Evolutionary conservation across 331 rosid genomes (phyloP), one percentile per base, ranked within the genome.

Genomic region (Malus hybrid): DNA sequence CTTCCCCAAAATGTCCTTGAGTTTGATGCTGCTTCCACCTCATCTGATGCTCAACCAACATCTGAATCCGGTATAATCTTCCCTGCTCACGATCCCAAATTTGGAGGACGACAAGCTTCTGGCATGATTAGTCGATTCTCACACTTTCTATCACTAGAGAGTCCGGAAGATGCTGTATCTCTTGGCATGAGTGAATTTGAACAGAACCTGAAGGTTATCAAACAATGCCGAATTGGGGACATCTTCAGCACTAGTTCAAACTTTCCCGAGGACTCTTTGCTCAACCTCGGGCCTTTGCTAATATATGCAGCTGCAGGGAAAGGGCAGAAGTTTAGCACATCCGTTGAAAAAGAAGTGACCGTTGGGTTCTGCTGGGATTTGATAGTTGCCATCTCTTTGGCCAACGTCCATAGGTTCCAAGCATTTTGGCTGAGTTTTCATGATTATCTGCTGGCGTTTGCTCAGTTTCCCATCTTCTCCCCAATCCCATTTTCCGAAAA

Each of bases 281-380:
- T 83, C 24, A 88, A 81, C 80, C 92, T 92, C 4, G 97, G 99
- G 19, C 85, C 93, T 20, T 85, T 93, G 50, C 72, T 92, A 70
- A 89, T 95, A 65, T 89, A 86, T 75, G 85, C 97, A 14, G 90
- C 99, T 15, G 99, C 99, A 8, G 97, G 99, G 66, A 92, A 90
- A 87, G 97, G 99, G 27, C 97, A 95, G 55, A 95, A 95, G 79
- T 92, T 92, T 42, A 92, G 92, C 85, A 92, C 93, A 20, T 83
- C 93, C 1, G 73, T 88, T 65, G 97, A 95, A 76, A 97, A 95
- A 84, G 97, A 95, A 83, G 99, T 90, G 84, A 85, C 96, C 3
- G 87, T 95, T 59, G 96, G 85, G 20, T 92, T 92, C 54, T 95
- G 97, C 80, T 95, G 99, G 99, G 97, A 95, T 80, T 75, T 95